Percentiles rank a stretch among this genome's conserved stretches.
These are phyloP conservation scores for Boletales sp. DNA, from an alignment of 768 basidiomycete genomes.

Conservation along the genomic window DNA sequence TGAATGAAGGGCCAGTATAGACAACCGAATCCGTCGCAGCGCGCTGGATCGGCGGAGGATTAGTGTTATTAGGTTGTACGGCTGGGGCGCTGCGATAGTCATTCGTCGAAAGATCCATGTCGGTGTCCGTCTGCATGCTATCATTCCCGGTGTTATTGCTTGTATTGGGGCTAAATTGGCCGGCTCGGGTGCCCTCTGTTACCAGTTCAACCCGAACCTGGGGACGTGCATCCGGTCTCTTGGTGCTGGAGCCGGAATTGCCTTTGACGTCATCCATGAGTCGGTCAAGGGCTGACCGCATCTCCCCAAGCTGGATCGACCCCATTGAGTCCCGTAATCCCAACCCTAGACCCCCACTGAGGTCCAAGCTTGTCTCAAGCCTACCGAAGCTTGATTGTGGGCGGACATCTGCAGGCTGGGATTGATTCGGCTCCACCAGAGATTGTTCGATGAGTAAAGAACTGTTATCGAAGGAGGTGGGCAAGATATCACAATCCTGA, in stretches of 20 bases:
- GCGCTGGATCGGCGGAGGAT: conserved; percentile 39
- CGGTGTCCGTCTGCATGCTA: conserved; percentile 29
- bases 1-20: conserved; percentile 29
- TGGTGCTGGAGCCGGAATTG: conserved; percentile 24
- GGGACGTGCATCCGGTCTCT: conserved; percentile 7
- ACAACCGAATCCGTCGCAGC: conserved; percentile 50
- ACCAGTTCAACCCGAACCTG: conserved; percentile 26
- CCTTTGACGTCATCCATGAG: conserved; percentile 64
- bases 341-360: conserved; percentile 20
- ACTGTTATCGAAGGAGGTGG: background rate
- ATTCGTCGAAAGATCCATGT: conserved; percentile 28
- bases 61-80: conserved; percentile 1
- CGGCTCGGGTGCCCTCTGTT: conserved; percentile 32
- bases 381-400: conserved; percentile 13
- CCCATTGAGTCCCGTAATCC: conserved; percentile 40
- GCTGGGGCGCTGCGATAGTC: conserved; percentile 22
- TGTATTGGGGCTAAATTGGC: conserved; percentile 32
- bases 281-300: conserved; percentile 69
- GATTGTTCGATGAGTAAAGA: background rate
- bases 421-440: conserved; percentile 3
- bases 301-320: conserved; percentile 59
- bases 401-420: conserved; percentile 5
- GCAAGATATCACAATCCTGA: background rate
- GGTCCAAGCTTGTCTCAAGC: conserved; percentile 23
- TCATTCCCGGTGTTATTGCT: conserved; percentile 32